Conservation (phyloP, 257 asterid genomes). For the Forsythia viridissima region DNA sequence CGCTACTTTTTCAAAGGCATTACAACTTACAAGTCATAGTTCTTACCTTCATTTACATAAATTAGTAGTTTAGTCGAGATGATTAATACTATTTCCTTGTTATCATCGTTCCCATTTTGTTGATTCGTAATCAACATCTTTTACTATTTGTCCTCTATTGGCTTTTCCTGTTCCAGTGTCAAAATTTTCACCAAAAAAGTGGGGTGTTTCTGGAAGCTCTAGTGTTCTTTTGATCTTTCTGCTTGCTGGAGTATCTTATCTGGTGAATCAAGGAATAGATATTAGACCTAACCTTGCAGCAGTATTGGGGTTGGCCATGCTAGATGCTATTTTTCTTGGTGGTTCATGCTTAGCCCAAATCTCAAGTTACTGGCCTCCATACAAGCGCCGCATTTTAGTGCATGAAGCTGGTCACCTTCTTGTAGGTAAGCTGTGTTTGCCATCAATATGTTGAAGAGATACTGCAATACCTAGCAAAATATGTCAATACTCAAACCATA, state of each 20-base stretch:
- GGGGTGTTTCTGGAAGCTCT: conserved; percentile 94
- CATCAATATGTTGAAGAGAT: not conserved
- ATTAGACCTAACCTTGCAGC: conserved; percentile 84
- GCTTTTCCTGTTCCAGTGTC: conserved; percentile 54
- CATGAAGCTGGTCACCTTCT: conserved; percentile 99
- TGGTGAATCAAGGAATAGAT: conserved; percentile 87
- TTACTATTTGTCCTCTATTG: conserved; percentile 10
- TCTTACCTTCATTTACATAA: not conserved
- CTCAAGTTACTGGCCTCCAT: conserved; percentile 96
- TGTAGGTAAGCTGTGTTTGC: conserved; percentile 56
- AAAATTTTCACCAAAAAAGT: conserved; percentile 91
- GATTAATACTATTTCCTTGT: not conserved
- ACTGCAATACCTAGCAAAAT: not conserved
- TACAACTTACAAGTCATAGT: not conserved
- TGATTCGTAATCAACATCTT: not conserved
- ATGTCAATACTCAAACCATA: conserved; percentile 8
- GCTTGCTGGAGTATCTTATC: conserved; percentile 65
- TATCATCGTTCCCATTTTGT: not conserved
- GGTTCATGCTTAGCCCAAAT: conserved; percentile 90
- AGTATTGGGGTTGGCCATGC: conserved; percentile 58
- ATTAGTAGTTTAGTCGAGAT: not conserved
- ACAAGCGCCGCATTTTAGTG: conserved; percentile 85
- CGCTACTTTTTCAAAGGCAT: not conserved
- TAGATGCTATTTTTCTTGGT: conserved; percentile 86
- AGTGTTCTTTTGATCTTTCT: conserved; percentile 58